These are phyloP conservation scores for Clavispora phyllophila DNA, from an alignment of 805 yeast genomes.

Conservation along the genomic window DNA sequence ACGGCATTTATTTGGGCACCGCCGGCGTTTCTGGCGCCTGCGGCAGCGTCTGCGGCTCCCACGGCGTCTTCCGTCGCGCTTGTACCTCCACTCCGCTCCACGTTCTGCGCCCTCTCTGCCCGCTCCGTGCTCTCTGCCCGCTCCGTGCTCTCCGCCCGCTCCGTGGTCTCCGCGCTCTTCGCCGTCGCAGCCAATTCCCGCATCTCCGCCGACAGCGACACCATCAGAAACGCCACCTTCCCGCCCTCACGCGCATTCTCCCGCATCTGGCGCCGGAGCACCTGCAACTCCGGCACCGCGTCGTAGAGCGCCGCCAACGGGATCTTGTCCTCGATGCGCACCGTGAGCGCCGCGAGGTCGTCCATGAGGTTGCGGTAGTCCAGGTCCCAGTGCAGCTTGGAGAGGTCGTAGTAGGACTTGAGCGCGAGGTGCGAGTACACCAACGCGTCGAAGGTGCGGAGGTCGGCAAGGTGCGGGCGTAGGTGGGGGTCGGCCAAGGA, in stretches of 20 bases:
- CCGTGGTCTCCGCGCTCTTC: neutral
- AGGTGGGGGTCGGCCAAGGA: neutral
- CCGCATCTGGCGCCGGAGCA: constrained; percentile 23
- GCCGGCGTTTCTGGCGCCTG: too few species aligned
- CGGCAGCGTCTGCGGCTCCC: too few species aligned
- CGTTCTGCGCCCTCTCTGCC: too few species aligned
- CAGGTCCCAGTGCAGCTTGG: constrained; percentile 13
- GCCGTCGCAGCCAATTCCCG: neutral
- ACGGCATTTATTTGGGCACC: too few species aligned
- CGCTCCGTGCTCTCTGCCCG: too few species aligned
- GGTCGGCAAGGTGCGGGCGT: constrained; percentile 10
- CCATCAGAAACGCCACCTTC: constrained; percentile 17
- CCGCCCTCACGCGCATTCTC: constrained; percentile 32
- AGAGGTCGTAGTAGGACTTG: constrained; percentile 20
- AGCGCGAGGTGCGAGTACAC: constrained; percentile 21
- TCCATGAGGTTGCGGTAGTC: constrained; percentile 14
- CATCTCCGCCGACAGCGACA: constrained; percentile 3
- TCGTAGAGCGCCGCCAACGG: constrained; percentile 19
- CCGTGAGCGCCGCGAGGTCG: constrained; percentile 13
- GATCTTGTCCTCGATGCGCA: constrained; percentile 18
- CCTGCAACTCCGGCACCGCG: constrained; percentile 19
- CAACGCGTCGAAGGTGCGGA: constrained; percentile 25
- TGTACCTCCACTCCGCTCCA: too few species aligned
- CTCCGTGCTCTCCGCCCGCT: neutral
- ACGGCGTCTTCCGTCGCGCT: too few species aligned